Base-by-base conservation (phyloP, 176 grass and related monocot species). In the Oryza australiensis region DNA sequence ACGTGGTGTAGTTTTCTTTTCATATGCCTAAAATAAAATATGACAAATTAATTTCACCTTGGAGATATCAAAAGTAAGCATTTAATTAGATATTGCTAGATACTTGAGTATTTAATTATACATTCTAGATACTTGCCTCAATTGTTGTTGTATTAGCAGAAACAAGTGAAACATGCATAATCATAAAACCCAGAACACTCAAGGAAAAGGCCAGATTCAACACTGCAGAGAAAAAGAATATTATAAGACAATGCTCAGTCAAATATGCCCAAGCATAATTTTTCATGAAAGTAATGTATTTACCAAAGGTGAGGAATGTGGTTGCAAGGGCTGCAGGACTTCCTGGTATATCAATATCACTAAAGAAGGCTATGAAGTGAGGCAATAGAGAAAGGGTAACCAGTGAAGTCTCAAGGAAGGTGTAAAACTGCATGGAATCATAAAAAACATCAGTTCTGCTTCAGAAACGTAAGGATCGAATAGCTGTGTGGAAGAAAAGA, bases 301-400 rank as follows among this genome's bases (percentile, higher is more conserved):
- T 88, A 97, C 94, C 94, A 62, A 97, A 97, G 82, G 90, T 94
- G 38, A 97, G 86, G 88, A 97, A 97, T 42, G 92, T 94, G 43
- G 94, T 91, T 80, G 94, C 95, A 86, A 98, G 92, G 82, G 92
- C 89, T 83, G 90, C 84, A 84, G 95, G 95, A 68, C 82, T 94
- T 64, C 92, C 95, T 83, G 88, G 88, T 46, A 98, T 91, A 43
- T 98, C 95, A 0, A 83, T 59, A 73, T 98, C 95, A 69, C 88
- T 93, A 77, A 98, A 98, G 88, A 98, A 98, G 64, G 92, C 90
- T 89, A 98, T 93, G 72, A 98, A 98, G 83, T 94, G 87, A 28
- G 88, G 88, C 87, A 98, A 89, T 33, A 98, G 85, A 32, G 86
- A 93, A 33, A 98, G 64, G 53, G 92, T 94, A 73, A 98, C 95